Evolutionary conservation across 495 filamentous ascomycete species (phyloP).

Genomic region (Evernia prunastri): DNA sequence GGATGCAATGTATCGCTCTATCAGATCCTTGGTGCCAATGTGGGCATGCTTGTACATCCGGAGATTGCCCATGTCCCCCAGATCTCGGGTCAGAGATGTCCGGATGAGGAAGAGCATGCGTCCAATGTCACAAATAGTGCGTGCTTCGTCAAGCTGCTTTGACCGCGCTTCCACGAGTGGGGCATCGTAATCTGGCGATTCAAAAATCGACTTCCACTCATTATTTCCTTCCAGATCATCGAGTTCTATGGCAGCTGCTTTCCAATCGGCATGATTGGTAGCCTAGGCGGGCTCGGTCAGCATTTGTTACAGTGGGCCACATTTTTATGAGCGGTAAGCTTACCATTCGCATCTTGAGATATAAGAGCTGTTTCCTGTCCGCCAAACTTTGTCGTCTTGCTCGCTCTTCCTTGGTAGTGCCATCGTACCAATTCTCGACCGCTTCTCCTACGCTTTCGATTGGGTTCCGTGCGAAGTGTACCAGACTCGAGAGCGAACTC

Average conservation of each 20-base stretch:
- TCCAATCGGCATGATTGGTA: conserved; percentile 57
- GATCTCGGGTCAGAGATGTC: conserved; percentile 69
- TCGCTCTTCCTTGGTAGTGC: conserved; percentile 49
- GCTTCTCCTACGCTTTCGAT: conserved; percentile 38
- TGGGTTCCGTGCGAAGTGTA: conserved; percentile 25
- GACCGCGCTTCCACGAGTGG: conserved; percentile 61
- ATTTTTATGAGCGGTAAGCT: conserved; percentile 23
- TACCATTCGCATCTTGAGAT: conserved; percentile 56
- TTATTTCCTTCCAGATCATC: conserved; percentile 77
- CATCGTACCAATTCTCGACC: conserved; percentile 48
- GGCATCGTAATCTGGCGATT: conserved; percentile 62
- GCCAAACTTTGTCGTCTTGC: conserved; percentile 44
- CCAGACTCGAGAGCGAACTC: conserved; percentile 22
- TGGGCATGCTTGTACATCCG: conserved; percentile 79
- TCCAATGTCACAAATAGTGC: conserved; percentile 63
- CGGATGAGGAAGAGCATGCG: conserved; percentile 75
- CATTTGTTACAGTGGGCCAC: not conserved
- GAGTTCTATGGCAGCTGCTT: conserved; percentile 63
- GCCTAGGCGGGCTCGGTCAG: conserved; percentile 41
- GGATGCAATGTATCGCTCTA: conserved; percentile 80
- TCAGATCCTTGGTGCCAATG: conserved; percentile 77
- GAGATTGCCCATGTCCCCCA: conserved; percentile 81
- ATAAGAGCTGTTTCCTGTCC: conserved; percentile 57
- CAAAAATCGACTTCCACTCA: conserved; percentile 67
- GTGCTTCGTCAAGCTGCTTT: conserved; percentile 67